Evolutionary conservation across 257 asterid genomes (phyloP).

Genomic region (Ophiorrhiza pumila): DNA sequence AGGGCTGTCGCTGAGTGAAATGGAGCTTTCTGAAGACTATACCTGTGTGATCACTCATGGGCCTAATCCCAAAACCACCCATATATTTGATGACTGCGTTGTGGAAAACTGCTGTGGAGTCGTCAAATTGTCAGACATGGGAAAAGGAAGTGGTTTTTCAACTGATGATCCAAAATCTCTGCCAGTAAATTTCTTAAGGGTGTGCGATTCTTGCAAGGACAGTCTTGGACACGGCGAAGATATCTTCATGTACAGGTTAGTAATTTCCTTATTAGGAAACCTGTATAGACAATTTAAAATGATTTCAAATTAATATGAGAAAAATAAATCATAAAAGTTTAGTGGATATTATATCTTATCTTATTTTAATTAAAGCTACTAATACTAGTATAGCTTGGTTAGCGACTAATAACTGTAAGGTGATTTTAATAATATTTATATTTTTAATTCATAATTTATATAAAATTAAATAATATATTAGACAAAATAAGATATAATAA

Average conservation of each 20-base stretch:
- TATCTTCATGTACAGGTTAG: constrained; percentile 72
- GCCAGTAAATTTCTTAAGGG: constrained; percentile 39
- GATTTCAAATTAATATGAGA: no score
- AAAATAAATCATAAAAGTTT: no score
- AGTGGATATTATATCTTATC: no score
- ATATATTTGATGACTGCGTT: constrained; percentile 71
- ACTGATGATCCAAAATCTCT: constrained; percentile 17
- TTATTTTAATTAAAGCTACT: no score
- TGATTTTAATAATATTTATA: no score
- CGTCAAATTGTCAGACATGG: constrained; percentile 18
- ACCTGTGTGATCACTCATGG: constrained; percentile 91
- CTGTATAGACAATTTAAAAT: no score
- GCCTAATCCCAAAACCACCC: constrained; percentile 80
- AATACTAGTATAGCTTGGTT: no score
- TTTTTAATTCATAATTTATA: no score
- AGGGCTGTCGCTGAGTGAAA: constrained; percentile 67
- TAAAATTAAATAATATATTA: no score
- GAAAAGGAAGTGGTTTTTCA: constrained; percentile 26
- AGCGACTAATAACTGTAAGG: no score
- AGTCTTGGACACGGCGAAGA: constrained; percentile 51
- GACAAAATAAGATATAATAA: no score
- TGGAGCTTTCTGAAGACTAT: constrained; percentile 94
- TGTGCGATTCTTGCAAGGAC: constrained; percentile 52
- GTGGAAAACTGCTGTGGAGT: constrained; percentile 51
- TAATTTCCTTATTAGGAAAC: background rate